Conservation (phyloP, 805 yeast genomes). For the Ogataea trehaloabstinens region DNA sequence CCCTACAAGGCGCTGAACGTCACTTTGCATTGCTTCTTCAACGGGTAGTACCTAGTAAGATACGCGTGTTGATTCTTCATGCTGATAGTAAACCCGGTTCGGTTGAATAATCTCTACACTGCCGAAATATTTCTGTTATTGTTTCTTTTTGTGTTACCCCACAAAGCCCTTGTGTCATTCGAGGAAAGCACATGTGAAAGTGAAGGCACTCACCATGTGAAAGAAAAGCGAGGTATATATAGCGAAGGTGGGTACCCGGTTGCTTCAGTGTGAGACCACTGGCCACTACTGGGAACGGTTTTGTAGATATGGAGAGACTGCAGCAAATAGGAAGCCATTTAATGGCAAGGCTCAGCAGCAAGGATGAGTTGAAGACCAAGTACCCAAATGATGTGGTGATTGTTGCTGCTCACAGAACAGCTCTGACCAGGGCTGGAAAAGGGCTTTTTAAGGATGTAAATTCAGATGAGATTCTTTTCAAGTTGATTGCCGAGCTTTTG, state of each 20-base stretch:
- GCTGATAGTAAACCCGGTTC: no score
- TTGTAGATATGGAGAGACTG: conserved; percentile 36
- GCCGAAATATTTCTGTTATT: no score
- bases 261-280: no score
- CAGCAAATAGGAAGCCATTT: conserved; percentile 35
- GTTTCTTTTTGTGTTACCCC: no score
- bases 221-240: neutral
- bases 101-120: no score
- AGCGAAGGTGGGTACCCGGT: no score
- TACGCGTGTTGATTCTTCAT: no score
- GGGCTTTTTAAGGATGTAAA: conserved; percentile 83
- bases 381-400: conserved; percentile 88
- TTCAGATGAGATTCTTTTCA: conserved; percentile 72
- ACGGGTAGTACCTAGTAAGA: no score
- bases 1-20: conserved; percentile 6
- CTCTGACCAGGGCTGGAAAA: conserved; percentile 82
- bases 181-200: conserved; percentile 3
- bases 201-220: conserved; percentile 1
- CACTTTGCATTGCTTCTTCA: no score
- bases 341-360: conserved; percentile 16
- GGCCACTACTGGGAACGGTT: no score
- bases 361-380: conserved; percentile 36
- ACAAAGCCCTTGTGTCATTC: no score
- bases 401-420: conserved; percentile 87
- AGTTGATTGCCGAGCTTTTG: conserved; percentile 62